Evolutionary conservation across 192 early-diverging fungal genomes (phyloP).

Genomic region (Coemansia sp.): DNA sequence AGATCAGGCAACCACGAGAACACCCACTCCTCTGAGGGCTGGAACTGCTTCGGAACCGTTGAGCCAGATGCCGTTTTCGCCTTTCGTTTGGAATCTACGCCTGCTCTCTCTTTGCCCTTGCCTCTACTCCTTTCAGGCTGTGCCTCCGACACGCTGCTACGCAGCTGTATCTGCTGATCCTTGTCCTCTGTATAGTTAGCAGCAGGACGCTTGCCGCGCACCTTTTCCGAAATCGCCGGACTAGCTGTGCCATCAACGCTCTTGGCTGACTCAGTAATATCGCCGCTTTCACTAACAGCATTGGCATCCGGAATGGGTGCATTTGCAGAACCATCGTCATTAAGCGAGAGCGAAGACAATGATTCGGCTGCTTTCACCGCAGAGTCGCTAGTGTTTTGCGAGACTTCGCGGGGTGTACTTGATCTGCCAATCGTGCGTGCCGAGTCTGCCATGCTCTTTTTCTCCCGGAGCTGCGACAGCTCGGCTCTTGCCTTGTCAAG

Average conservation of each 20-base stretch:
- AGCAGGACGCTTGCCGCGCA: conserved; percentile 68
- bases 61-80: background rate
- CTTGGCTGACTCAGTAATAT: conserved; percentile 18
- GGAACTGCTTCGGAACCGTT: conserved; percentile 23
- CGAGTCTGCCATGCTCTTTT: conserved; percentile 41
- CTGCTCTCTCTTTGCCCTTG: conserved; percentile 9
- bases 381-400: background rate
- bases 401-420: background rate
- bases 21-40: conserved; percentile 42
- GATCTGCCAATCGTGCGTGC: conserved; percentile 34
- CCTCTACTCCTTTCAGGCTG: conserved; percentile 7
- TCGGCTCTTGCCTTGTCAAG: conserved; percentile 63
- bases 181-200: background rate
- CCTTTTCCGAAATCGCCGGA: conserved; percentile 70
- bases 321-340: conserved; percentile 7
- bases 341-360: background rate
- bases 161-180: background rate
- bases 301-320: background rate
- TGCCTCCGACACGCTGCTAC: background rate
- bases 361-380: background rate
- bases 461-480: conserved; percentile 50
- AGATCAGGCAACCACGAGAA: conserved; percentile 67
- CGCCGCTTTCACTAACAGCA: conserved; percentile 26
- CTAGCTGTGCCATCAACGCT: conserved; percentile 14
- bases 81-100: background rate